A percentile compares a stretch with the other conserved stretches of the same genome.
Evolutionary conservation across 306 rosid species (phyloP).

Genomic region (Sophora flavescens): DNA sequence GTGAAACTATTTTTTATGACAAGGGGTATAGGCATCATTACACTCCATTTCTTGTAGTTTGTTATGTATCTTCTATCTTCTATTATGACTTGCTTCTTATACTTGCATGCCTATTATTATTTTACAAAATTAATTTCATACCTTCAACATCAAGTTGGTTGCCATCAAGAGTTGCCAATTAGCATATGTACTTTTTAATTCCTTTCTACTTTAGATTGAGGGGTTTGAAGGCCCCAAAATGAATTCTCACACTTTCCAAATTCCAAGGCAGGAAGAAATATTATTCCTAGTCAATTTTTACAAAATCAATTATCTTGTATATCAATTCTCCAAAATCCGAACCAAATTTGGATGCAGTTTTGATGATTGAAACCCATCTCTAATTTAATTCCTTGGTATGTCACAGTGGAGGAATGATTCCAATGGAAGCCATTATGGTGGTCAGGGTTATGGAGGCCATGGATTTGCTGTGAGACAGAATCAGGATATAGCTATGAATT

Average conservation of each 20-base stretch:
- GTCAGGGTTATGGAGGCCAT: slow-evolving; percentile 68
- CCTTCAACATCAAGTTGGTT: slow-evolving; percentile 11
- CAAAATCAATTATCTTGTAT: slow-evolving; percentile 5
- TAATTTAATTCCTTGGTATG: slow-evolving; percentile 41
- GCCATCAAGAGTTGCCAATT: slow-evolving; percentile 3
- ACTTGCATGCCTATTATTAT: not conserved
- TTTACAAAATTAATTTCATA: not conserved
- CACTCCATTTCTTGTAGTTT: not conserved
- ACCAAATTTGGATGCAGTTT: not conserved
- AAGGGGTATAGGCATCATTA: not conserved
- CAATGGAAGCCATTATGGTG: slow-evolving; percentile 70
- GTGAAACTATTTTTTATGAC: not conserved
- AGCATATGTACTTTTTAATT: slow-evolving; percentile 25
- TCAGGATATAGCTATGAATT: slow-evolving; percentile 71
- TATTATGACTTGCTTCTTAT: not conserved
- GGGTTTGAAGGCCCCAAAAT: slow-evolving; percentile 31
- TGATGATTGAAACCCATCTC: slow-evolving; percentile 18
- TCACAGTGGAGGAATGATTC: slow-evolving; percentile 87
- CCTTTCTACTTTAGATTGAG: not conserved
- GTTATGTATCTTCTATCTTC: slow-evolving; percentile 9
- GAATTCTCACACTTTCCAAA: not conserved
- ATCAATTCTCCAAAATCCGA: not conserved
- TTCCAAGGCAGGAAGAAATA: not conserved
- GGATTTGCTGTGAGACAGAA: slow-evolving; percentile 71
- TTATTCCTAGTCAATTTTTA: slow-evolving; percentile 3